A percentile compares a stretch with the other conserved stretches of the same genome.
Evolutionary conservation across 345 rosid species (phyloP).

Genomic region (Citrus mangshanensis): DNA sequence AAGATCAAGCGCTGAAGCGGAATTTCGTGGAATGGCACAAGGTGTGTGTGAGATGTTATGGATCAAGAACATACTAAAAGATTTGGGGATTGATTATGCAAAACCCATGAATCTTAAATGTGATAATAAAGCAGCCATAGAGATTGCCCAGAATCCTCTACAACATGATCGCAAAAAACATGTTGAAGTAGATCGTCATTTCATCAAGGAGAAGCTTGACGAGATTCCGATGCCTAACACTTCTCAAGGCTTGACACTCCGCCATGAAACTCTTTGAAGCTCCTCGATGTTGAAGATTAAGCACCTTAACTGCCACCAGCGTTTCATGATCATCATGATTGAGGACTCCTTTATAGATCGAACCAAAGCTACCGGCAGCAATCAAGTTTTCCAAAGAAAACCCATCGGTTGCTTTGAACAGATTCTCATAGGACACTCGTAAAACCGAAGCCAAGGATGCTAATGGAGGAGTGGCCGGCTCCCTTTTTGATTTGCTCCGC

Average conservation of each 20-base stretch:
- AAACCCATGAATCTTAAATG: no score
- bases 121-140: no score
- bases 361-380: conserved; percentile 26
- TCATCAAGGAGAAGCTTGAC: no score
- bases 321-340: background rate
- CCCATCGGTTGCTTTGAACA: conserved; percentile 17
- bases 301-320: background rate
- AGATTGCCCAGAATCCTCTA: no score
- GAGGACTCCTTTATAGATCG: conserved; percentile 26
- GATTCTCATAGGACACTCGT: conserved; percentile 19
- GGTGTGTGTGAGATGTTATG: no score
- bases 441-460: background rate
- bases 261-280: conserved; percentile 25
- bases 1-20: no score
- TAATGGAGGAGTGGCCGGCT: background rate
- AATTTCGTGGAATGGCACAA: no score
- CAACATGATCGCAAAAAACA: no score
- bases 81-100: no score
- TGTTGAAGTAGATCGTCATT: no score
- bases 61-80: no score
- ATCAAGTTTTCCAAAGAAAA: conserved; percentile 23
- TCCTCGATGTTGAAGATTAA: conserved; percentile 8
- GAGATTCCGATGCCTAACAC: conserved; percentile 22
- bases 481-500: conserved; percentile 1
- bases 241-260: conserved; percentile 25